Conservation (phyloP, 176 grass and related monocot genomes). For the Oryza meridionalis region DNA sequence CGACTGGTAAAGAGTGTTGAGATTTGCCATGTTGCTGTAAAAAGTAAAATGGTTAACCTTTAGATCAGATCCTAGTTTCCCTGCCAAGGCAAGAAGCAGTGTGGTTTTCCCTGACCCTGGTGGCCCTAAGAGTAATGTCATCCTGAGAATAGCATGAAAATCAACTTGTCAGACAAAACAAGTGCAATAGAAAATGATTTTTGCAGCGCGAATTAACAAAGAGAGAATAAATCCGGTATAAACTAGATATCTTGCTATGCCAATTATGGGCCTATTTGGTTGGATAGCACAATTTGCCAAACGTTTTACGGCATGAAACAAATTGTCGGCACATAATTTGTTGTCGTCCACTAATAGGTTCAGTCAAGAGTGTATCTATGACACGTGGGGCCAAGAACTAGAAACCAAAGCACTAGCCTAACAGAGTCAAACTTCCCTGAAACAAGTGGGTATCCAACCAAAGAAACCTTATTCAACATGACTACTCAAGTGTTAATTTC, state of each 20-base stretch:
- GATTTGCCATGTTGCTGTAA: constrained; percentile 17
- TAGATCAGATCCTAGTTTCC: constrained; percentile 56
- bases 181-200: background rate
- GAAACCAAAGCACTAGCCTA: background rate
- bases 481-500: no score
- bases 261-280: background rate
- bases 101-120: constrained; percentile 67
- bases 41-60: constrained; percentile 41
- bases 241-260: background rate
- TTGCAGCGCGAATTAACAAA: background rate
- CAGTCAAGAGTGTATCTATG: background rate
- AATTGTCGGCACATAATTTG: background rate
- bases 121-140: constrained; percentile 67
- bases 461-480: background rate
- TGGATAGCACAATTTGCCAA: background rate
- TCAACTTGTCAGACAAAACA: background rate
- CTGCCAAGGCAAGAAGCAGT: constrained; percentile 63
- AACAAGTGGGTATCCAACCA: background rate
- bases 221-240: background rate
- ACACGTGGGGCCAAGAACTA: background rate
- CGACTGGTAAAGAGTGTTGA: background rate
- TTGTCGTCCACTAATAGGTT: background rate
- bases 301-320: background rate
- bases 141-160: constrained; percentile 43
- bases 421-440: background rate